phyloP scores from a whole-genome alignment of 345 rosid species.

The Rhodamnia argentea region DNA sequence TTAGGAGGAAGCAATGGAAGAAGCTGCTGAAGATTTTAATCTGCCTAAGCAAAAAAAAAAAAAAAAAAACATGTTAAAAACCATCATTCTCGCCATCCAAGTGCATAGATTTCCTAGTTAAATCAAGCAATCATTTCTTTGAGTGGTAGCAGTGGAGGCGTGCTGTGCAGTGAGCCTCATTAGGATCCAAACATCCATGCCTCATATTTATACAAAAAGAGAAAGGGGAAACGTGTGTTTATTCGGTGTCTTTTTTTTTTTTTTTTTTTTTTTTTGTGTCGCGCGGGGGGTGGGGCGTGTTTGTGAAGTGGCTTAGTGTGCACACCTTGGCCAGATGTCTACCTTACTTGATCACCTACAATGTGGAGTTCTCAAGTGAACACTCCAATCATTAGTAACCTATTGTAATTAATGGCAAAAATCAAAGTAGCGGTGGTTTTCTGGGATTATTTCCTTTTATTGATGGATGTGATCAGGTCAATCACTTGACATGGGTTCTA shows the following conservation, averaged over 20 bases:
- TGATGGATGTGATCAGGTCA: background rate
- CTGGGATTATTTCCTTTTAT: background rate
- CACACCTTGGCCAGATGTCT: background rate
- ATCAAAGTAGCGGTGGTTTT: background rate
- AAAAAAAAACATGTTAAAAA: background rate
- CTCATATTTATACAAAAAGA: background rate
- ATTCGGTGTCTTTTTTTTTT: background rate
- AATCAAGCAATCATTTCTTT: background rate
- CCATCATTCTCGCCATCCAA: background rate
- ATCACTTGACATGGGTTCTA: background rate
- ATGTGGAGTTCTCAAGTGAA: background rate
- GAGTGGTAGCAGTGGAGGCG: background rate
- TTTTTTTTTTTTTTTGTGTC: background rate
- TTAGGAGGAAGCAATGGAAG: background rate
- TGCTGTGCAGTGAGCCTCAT: background rate
- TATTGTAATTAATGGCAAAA: background rate
- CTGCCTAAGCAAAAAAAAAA: background rate
- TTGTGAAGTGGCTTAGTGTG: background rate
- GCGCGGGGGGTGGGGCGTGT: too few relatives aligned
- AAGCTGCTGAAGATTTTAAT: background rate
- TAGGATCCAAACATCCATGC: background rate
- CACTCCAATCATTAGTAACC: background rate
- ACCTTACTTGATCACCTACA: background rate
- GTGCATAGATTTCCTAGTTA: background rate
- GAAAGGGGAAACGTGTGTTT: background rate